Percentiles rank a stretch among this genome's conserved stretches.
Evolutionary conservation across 106 monocot genomes (phyloP).

Genomic region (Allium sativum): DNA sequence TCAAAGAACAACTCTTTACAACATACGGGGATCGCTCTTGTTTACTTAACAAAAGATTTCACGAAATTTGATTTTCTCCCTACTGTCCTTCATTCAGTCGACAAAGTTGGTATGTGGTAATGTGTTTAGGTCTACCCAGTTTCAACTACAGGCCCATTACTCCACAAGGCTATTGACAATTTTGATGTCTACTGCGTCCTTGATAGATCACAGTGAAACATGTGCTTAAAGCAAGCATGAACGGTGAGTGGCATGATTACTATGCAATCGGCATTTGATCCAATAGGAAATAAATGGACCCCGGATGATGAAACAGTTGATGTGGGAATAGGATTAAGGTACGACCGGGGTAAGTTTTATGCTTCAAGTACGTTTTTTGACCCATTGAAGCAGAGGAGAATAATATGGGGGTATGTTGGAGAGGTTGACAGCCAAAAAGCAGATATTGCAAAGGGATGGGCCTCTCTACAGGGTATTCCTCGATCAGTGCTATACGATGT

Average conservation of each 20-base stretch:
- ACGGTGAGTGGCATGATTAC: conserved; percentile 47
- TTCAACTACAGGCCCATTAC: conserved; percentile 3
- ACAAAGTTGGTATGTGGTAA: conserved; percentile 82
- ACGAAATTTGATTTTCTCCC: conserved; percentile 31
- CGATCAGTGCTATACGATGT: conserved; percentile 38
- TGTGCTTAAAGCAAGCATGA: conserved; percentile 59
- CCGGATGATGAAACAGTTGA: conserved; percentile 27
- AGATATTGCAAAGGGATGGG: conserved; percentile 57
- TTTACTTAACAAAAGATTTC: conserved; percentile 72
- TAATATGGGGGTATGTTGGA: conserved; percentile 55
- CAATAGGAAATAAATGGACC: conserved; percentile 20
- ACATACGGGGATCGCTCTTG: conserved; percentile 39
- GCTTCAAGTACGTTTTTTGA: conserved; percentile 63
- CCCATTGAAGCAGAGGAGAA: conserved; percentile 21
- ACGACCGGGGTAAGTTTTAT: conserved; percentile 62
- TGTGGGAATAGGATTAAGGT: conserved; percentile 44
- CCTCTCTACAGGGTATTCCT: conserved; percentile 44
- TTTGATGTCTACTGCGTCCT: conserved; percentile 2
- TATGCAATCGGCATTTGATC: conserved; percentile 34
- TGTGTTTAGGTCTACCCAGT: conserved; percentile 90
- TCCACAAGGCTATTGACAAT: conserved; percentile 10
- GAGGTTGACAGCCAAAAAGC: conserved; percentile 51
- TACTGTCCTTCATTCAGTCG: conserved; percentile 42
- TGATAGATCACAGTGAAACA: conserved; percentile 18
- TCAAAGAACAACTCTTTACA: conserved; percentile 3